A percentile compares a stretch with the other conserved stretches of the same genome.
Evolutionary conservation across 768 basidiomycete genomes (phyloP).

Genomic region (Pulveroboletus sp.): DNA sequence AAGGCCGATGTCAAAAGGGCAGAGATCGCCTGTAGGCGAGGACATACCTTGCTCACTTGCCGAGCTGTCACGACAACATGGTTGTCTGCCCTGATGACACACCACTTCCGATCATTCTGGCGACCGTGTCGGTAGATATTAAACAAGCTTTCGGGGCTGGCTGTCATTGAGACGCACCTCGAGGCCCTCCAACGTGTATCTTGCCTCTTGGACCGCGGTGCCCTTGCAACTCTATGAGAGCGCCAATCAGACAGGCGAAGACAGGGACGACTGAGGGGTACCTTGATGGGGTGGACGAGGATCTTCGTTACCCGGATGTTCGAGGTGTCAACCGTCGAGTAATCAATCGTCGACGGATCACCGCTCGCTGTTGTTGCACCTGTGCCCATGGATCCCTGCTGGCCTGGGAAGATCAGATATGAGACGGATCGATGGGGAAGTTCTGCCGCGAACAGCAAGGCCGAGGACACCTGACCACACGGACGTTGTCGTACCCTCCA

Average conservation of each 20-base stretch:
- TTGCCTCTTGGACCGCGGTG: constrained; percentile 50
- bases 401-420: constrained; percentile 16
- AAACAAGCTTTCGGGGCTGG: neutral
- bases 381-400: neutral
- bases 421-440: constrained; percentile 2
- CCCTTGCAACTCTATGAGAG: constrained; percentile 66
- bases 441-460: neutral
- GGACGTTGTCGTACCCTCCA: neutral
- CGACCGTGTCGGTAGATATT: neutral
- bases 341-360: constrained; percentile 1
- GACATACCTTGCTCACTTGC: constrained; percentile 50
- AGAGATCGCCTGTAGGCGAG: neutral
- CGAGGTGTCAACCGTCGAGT: constrained; percentile 27
- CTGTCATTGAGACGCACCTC: constrained; percentile 41
- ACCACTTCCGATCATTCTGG: constrained; percentile 73
- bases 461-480: neutral
- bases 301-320: constrained; percentile 49
- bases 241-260: neutral
- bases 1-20: neutral
- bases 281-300: constrained; percentile 68
- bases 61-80: constrained; percentile 63
- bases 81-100: constrained; percentile 54
- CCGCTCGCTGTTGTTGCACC: neutral
- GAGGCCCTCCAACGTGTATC: constrained; percentile 58
- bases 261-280: neutral